Evolutionary conservation across 208 protist genomes (phyloP), one percentile per base, ranked within the genome.

Genomic region (Wallacemonas sp.): DNA sequence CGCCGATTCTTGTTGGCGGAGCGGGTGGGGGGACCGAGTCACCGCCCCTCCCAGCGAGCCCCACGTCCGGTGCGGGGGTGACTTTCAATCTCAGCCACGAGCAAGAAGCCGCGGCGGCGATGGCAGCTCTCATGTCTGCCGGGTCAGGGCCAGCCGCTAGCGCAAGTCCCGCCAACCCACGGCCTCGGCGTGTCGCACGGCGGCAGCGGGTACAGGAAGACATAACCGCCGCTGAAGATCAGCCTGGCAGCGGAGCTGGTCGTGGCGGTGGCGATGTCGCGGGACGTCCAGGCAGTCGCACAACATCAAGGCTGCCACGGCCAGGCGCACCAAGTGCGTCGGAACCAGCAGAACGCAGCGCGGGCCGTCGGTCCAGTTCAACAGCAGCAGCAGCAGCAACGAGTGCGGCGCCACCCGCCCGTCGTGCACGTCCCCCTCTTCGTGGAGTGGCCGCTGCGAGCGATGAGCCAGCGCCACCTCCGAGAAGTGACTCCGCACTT

Each of bases 91-190:
- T 72, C 8, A 49, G n/a, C 9, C 38, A 56, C 14, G 54, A 49
- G 19, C 47, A 53, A 0, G 66, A 51, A 26, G 42, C 24, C 14
- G 9, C 9, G 3, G 58, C 58, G 0, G 58, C 39, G 58, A 21
- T 67, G 24, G 62, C 68, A 4, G 63, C 64, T 9, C 60, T 64
- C 22, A 68, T 66, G 1, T 9, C 65, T 19, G 62, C 46, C 42
- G 64, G 53, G 51, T 62, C 15, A 36, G 73, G 58, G 33, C 17
- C 0, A 26, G 19, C 17, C 6, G 44, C 17, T 11, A 8, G 44
- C 8, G 44, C 8, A 9, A 49, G 12, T 26, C 12, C 44, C 11
- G 42, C 11, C 11, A 19, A 19, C 11, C 22, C 42, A 11, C 11
- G 42, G 3, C 17, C 42, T 11, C 42, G 42, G 17, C 42, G 42